Evolutionary conservation across 2,329 filamentous ascomycete species (phyloP).

Genomic region (Epichloe aotearoae): DNA sequence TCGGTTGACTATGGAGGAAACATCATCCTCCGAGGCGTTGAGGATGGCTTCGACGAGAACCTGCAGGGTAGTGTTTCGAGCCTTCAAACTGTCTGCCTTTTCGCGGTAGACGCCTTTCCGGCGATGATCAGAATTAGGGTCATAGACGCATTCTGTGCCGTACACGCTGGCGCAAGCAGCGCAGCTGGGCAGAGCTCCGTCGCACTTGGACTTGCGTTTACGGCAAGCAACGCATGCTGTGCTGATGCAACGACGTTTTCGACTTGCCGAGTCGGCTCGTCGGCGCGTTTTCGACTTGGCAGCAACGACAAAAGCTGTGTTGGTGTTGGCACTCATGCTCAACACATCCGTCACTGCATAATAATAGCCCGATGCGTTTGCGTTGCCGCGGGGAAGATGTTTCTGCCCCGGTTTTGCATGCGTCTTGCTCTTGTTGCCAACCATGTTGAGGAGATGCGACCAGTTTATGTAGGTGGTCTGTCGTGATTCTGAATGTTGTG

Average conservation of each 20-base stretch:
- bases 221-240: slow-evolving; percentile 76
- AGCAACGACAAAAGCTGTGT: slow-evolving; percentile 9
- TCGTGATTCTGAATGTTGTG: neutral
- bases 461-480: neutral
- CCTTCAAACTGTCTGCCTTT: slow-evolving; percentile 79
- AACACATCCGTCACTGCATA: neutral
- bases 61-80: slow-evolving; percentile 74
- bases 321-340: neutral
- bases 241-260: slow-evolving; percentile 67
- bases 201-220: slow-evolving; percentile 75
- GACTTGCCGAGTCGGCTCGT: slow-evolving; percentile 30
- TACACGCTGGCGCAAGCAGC: slow-evolving; percentile 96
- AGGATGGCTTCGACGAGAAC: slow-evolving; percentile 88
- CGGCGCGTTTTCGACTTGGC: slow-evolving; percentile 38
- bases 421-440: neutral
- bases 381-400: neutral
- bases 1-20: slow-evolving; percentile 64
- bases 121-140: slow-evolving; percentile 89
- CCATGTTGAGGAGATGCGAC: slow-evolving; percentile 1
- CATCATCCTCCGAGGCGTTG: slow-evolving; percentile 80
- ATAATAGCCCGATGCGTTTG: neutral
- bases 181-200: slow-evolving; percentile 81
- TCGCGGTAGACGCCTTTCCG: slow-evolving; percentile 95
- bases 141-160: slow-evolving; percentile 80
- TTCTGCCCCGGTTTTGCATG: neutral